Conservation (phyloP, 2,329 filamentous ascomycete species). For the Bipolaris gigantea region DNA sequence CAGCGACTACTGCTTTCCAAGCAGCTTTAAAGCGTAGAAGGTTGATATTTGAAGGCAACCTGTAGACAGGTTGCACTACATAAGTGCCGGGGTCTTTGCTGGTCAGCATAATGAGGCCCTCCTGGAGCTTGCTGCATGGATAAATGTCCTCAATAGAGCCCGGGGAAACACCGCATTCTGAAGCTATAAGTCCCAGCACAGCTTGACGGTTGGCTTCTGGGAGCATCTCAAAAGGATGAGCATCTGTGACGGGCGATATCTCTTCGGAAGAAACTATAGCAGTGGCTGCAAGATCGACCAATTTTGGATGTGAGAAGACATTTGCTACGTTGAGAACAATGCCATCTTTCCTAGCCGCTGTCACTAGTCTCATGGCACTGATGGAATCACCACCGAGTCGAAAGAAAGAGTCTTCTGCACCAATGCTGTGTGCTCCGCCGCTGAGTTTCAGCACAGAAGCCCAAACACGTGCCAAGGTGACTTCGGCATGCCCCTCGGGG, state of each 20-base stretch:
- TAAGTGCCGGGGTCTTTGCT: slow-evolving; percentile 39
- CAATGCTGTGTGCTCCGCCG: slow-evolving; percentile 38
- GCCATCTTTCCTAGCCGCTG: slow-evolving; percentile 45
- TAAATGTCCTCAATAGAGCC: slow-evolving; percentile 38
- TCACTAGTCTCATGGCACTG: slow-evolving; percentile 51
- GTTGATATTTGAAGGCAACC: slow-evolving; percentile 34
- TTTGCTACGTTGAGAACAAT: slow-evolving; percentile 48
- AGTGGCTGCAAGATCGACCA: slow-evolving; percentile 48
- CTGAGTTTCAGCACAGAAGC: slow-evolving; percentile 45
- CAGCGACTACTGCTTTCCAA: slow-evolving; percentile 50
- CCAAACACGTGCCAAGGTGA: slow-evolving; percentile 41
- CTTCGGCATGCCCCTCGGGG: slow-evolving; percentile 30
- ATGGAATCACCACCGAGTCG: slow-evolving; percentile 53
- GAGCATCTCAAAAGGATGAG: slow-evolving; percentile 32
- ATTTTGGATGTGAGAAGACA: slow-evolving; percentile 50
- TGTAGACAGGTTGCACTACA: slow-evolving; percentile 47
- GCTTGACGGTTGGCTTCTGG: slow-evolving; percentile 15
- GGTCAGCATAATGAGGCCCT: slow-evolving; percentile 37
- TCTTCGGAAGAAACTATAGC: slow-evolving; percentile 26
- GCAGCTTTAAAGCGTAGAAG: slow-evolving; percentile 47
- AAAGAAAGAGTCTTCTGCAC: slow-evolving; percentile 52
- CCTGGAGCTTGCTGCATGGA: slow-evolving; percentile 38
- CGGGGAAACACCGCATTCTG: slow-evolving; percentile 31
- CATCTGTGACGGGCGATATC: slow-evolving; percentile 15
- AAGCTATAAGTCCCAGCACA: slow-evolving; percentile 31